Conservation (phyloP, 2,329 filamentous ascomycete species). For the Phoma sp. region DNA sequence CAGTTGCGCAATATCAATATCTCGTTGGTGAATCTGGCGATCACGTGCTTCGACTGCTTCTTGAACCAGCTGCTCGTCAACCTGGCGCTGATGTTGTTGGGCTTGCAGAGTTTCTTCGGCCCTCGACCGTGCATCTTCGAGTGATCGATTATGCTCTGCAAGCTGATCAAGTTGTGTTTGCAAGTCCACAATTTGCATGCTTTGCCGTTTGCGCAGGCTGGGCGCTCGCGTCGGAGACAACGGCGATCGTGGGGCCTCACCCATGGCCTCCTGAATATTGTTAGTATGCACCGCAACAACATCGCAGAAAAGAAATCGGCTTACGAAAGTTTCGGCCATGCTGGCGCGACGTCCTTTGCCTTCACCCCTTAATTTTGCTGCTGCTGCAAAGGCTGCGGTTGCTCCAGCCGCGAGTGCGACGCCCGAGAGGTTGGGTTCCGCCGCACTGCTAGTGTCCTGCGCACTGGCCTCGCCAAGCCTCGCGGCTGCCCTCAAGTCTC, state of each 20-base stretch:
- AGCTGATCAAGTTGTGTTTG: constrained; percentile 86
- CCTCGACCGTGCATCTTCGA: constrained; percentile 74
- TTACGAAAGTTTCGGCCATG: constrained; percentile 95
- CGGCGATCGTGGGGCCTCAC: constrained; percentile 88
- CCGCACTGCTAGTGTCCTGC: constrained; percentile 41
- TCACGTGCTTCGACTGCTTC: constrained; percentile 70
- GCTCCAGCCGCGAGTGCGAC: constrained; percentile 45
- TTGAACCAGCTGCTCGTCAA: constrained; percentile 57
- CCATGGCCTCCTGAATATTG: constrained; percentile 80
- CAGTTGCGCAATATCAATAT: constrained; percentile 84
- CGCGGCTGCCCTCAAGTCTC: constrained; percentile 76
- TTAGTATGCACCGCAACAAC: constrained; percentile 30
- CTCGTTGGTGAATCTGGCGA: constrained; percentile 77
- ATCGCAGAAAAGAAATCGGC: constrained; percentile 51
- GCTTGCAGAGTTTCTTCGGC: constrained; percentile 71
- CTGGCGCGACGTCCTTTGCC: constrained; percentile 79
- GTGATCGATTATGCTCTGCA: constrained; percentile 80
- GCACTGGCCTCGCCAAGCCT: constrained; percentile 62
- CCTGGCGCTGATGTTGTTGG: constrained; percentile 61
- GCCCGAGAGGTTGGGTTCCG: constrained; percentile 41
- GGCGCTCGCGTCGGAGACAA: constrained; percentile 92
- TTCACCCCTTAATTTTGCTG: constrained; percentile 77
- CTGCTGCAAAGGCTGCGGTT: constrained; percentile 54
- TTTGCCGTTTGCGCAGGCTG: constrained; percentile 95
- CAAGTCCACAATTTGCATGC: constrained; percentile 92